Conservation (phyloP, 1,284 basidiomycete species). For the Cutaneotrichosporon cutaneum region DNA sequence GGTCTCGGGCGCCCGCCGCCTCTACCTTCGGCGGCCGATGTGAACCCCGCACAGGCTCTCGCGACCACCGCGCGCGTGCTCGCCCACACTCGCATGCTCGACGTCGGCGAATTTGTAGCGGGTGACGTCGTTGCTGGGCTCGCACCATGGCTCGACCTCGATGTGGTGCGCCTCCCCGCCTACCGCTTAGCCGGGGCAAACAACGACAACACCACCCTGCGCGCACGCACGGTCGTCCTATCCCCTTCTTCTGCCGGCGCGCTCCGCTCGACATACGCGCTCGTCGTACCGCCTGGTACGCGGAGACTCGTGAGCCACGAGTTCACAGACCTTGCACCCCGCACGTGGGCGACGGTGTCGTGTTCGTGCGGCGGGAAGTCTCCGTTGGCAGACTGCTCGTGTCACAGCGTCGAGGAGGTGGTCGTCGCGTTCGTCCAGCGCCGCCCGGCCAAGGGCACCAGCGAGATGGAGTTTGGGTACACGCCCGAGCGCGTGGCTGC, state of each 20-base stretch:
- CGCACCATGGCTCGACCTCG: background rate
- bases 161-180: background rate
- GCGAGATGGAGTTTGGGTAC: background rate
- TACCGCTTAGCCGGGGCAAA: background rate
- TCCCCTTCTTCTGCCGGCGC: background rate
- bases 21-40: background rate
- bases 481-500: background rate
- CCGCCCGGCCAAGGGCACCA: background rate
- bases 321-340: background rate
- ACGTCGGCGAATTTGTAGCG: background rate
- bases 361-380: background rate
- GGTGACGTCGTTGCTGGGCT: background rate
- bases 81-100: background rate
- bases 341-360: background rate
- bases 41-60: background rate
- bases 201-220: background rate
- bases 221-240: background rate
- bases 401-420: background rate
- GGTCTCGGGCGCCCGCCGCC: background rate
- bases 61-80: background rate
- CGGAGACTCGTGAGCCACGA: background rate
- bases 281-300: background rate
- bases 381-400: background rate
- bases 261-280: background rate
- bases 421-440: constrained; percentile 1